Evolutionary conservation across 2,329 filamentous ascomycete species (phyloP).

Genomic region (Calonectria naviculata): DNA sequence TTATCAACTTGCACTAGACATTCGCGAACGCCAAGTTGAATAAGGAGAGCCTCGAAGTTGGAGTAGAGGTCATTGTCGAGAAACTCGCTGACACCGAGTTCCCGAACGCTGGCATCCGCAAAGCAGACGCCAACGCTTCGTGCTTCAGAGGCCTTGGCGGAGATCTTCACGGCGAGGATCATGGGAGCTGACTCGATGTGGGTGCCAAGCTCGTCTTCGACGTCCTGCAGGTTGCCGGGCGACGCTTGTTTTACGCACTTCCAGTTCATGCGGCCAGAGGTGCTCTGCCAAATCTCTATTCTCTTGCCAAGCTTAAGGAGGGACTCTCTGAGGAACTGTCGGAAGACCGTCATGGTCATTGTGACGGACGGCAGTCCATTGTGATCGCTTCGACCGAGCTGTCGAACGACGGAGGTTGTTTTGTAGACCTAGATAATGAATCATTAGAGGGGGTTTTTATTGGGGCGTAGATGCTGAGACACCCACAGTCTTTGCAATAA

Average conservation of each 20-base stretch:
- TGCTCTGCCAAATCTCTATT: constrained; percentile 88
- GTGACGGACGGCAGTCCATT: constrained; percentile 93
- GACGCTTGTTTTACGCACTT: constrained; percentile 92
- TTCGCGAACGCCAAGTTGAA: constrained; percentile 95
- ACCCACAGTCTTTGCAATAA: constrained; percentile 79
- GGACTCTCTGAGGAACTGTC: constrained; percentile 93
- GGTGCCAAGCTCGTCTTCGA: constrained; percentile 92
- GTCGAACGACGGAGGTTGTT: constrained; percentile 93
- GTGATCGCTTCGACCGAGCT: constrained; percentile 85
- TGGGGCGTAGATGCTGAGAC: background rate
- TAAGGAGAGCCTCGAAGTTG: constrained; percentile 95
- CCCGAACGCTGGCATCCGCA: constrained; percentile 94
- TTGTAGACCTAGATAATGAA: constrained; percentile 82
- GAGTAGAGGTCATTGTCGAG: constrained; percentile 99
- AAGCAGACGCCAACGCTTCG: constrained; percentile 95
- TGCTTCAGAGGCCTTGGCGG: constrained; percentile 86
- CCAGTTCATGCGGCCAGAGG: constrained; percentile 86
- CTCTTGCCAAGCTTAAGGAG: constrained; percentile 92
- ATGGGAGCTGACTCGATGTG: constrained; percentile 92
- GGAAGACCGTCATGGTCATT: constrained; percentile 93
- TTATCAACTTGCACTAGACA: constrained; percentile 87
- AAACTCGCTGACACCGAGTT: constrained; percentile 97
- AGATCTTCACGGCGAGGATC: constrained; percentile 94
- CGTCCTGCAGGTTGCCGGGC: constrained; percentile 94
- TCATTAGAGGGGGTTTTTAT: background rate